These are phyloP conservation scores for Cytospora chrysosperma DNA, from an alignment of 2,329 filamentous ascomycete genomes.

Conservation along the genomic window DNA sequence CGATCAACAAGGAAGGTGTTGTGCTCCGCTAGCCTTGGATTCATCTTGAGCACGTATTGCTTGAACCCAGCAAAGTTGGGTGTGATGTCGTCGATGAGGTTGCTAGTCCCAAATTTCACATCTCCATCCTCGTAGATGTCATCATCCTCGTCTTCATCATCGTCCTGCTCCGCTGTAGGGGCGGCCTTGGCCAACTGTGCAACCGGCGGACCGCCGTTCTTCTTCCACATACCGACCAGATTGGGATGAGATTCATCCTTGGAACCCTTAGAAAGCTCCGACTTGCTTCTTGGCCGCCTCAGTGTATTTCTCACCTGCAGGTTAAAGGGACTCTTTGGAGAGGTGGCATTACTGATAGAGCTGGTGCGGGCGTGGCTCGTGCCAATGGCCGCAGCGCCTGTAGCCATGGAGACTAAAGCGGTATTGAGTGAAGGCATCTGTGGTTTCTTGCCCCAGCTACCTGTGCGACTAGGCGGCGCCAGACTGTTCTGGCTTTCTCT, in stretches of 20 bases:
- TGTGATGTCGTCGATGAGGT: constrained; percentile 64
- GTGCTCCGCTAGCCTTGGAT: constrained; percentile 62
- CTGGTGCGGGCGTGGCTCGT: constrained; percentile 57
- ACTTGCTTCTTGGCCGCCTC: constrained; percentile 57
- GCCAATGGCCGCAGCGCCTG: constrained; percentile 55
- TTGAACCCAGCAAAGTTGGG: constrained; percentile 77
- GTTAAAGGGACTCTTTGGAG: constrained; percentile 52
- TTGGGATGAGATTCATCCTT: constrained; percentile 42
- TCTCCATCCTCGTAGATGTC: constrained; percentile 57
- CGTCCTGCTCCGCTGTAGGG: constrained; percentile 34
- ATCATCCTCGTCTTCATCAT: constrained; percentile 54
- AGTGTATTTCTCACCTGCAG: constrained; percentile 49
- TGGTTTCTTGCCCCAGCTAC: constrained; percentile 53
- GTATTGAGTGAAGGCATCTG: constrained; percentile 58
- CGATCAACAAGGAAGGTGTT: constrained; percentile 70
- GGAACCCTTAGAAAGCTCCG: constrained; percentile 46
- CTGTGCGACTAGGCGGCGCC: constrained; percentile 49
- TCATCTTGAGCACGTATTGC: constrained; percentile 69
- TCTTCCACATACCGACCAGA: constrained; percentile 52
- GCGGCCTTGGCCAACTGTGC: constrained; percentile 42
- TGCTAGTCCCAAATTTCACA: constrained; percentile 59
- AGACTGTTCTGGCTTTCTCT: constrained; percentile 49
- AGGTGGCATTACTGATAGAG: constrained; percentile 56
- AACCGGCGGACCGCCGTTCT: constrained; percentile 54
- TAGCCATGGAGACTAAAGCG: constrained; percentile 55